Conservation (phyloP, 805 yeast genomes). For the Spathaspora arborariae region DNA sequence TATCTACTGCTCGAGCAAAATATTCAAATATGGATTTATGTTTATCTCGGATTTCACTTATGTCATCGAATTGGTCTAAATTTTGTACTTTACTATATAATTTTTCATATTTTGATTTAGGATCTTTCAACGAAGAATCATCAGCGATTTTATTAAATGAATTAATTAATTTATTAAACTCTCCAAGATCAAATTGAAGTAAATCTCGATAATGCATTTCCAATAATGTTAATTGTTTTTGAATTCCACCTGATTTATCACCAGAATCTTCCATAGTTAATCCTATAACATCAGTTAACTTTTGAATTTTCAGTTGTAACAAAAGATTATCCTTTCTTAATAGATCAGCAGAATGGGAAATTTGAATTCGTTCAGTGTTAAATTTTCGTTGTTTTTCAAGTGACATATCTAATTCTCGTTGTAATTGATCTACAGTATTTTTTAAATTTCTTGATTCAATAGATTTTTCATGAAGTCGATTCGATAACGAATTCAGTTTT, state of each 20-base stretch:
- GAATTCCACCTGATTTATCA: slow-evolving; percentile 4
- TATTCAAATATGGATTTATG: slow-evolving; percentile 49
- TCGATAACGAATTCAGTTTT: slow-evolving; percentile 19
- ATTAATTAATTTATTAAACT: slow-evolving; percentile 47
- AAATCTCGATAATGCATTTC: slow-evolving; percentile 43
- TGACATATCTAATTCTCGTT: slow-evolving; percentile 35
- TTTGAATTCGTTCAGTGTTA: slow-evolving; percentile 41
- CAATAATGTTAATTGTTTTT: slow-evolving; percentile 22
- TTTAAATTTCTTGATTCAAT: slow-evolving; percentile 9
- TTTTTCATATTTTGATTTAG: slow-evolving; percentile 40
- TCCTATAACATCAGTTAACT: slow-evolving; percentile 23
- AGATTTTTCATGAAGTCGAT: slow-evolving; percentile 18
- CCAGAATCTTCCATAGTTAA: neutral
- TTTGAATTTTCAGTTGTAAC: slow-evolving; percentile 32
- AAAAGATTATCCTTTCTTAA: slow-evolving; percentile 34
- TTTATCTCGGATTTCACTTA: slow-evolving; percentile 24
- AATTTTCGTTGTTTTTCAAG: slow-evolving; percentile 41
- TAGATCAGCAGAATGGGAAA: slow-evolving; percentile 39
- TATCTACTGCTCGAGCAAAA: slow-evolving; percentile 57
- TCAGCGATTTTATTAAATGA: slow-evolving; percentile 56
- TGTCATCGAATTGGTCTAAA: slow-evolving; percentile 11
- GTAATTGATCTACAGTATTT: slow-evolving; percentile 24
- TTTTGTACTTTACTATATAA: neutral
- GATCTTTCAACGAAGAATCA: slow-evolving; percentile 55
- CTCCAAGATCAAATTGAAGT: slow-evolving; percentile 38